Base-by-base conservation (phyloP, 192 early-diverging fungal species). In the Umbelopsis sp. region DNA sequence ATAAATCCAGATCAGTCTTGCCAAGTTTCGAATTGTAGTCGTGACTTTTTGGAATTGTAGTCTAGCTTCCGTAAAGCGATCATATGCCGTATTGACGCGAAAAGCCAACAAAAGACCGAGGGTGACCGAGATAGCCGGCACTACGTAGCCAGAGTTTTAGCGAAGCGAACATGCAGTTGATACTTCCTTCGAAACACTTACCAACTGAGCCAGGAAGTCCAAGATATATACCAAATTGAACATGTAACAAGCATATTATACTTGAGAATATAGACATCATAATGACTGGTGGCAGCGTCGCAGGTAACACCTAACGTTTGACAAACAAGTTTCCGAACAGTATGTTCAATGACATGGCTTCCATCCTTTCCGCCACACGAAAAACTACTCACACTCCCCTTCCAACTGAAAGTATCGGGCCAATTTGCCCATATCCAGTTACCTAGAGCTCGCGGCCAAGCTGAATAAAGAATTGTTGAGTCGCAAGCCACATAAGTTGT, bases 11-110 rank as follows among this genome's bases (percentile, higher is more conserved):
- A 91, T 80, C 41, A 89, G 80, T 20, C 93, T 84, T 11, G 91
- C 79, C 22, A 93, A 74, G 68, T 91, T 91, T 9, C 93, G 85
- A 61, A 91, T 82, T 15, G 86, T 86, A 45, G 84, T 88, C 35
- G 82, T 82, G 49, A 92, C 74, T 3, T 76, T 83, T 20, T 78
- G 81, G 84, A 90, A 93, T 9, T 87, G 69, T 46, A 85, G 84
- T 55, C 94, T 85, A 20, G 91, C 94, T 74, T 94, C 92, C 82
- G 85, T 91, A 78, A 88, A 93, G 35, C 91, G 74, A 52, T 88
- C 87, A 50, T 90, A 87, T 18, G 91, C 91, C 11, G 90, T 89
- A 83, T 93, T 95, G 66, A 88, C 91, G 64, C 94, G 87, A 78
- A 95, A 95, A 48, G 89, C 94, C 46, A 95, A 82, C 35, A 95